A percentile compares a stretch with the other conserved stretches of the same genome.
Conservation (phyloP, 495 filamentous ascomycete genomes). For the Trichoderma reesei region DNA sequence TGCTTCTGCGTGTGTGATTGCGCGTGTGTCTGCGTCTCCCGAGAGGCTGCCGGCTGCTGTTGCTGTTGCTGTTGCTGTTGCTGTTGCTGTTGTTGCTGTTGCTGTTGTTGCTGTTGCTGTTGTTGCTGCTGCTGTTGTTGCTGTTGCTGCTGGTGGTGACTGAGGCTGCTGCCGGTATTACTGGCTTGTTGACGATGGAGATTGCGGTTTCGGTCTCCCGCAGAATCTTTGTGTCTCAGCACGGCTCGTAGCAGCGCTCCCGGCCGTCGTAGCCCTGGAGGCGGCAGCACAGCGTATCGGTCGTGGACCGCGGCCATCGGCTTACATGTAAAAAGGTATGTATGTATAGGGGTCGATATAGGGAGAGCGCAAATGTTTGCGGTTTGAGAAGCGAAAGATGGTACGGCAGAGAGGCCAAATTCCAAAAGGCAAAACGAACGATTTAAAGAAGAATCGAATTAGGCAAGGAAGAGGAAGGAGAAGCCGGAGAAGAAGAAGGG, state of each 20-base stretch:
- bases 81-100: no score
- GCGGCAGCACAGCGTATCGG: constrained; percentile 4
- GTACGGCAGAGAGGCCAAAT: not conserved
- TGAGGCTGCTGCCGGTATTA: no score
- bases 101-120: no score
- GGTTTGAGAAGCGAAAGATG: not conserved
- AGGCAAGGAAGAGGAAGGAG: not conserved
- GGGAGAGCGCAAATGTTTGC: no score
- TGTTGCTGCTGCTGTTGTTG: no score
- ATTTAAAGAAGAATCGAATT: not conserved
- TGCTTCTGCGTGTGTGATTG: no score
- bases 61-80: no score
- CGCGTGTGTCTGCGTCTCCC: no score
- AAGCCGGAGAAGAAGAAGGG: not conserved
- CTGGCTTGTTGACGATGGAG: not conserved
- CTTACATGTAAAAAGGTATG: no score
- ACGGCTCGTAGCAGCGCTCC: constrained; percentile 6
- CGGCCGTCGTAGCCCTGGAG: constrained; percentile 3
- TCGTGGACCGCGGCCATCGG: constrained; percentile 6
- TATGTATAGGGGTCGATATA: no score
- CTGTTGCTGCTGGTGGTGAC: no score
- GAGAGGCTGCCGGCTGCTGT: no score
- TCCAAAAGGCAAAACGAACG: not conserved
- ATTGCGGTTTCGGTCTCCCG: not conserved
- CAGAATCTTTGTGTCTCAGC: not conserved